These are phyloP conservation scores for Perkinsus olseni DNA, from an alignment of 169 alveolate species.

Conservation along the genomic window DNA sequence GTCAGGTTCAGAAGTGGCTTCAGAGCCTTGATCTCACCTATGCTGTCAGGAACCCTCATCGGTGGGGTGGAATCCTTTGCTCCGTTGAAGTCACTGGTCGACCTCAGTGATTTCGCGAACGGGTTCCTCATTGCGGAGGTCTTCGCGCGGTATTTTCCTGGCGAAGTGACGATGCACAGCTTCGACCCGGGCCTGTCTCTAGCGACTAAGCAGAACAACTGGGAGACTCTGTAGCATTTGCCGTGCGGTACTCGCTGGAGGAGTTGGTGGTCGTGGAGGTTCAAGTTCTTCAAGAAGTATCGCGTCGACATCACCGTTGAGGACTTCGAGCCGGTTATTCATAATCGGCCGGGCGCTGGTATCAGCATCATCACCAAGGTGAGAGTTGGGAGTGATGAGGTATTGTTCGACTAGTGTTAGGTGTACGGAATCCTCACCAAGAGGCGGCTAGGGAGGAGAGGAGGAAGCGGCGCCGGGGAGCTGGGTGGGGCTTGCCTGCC, in stretches of 20 bases:
- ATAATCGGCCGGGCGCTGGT: constrained; percentile 44
- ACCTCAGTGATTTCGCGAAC: constrained; percentile 24
- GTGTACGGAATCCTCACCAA: not conserved
- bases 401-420: no score
- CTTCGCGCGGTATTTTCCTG: constrained; percentile 20
- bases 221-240: constrained; percentile 15
- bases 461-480: not conserved
- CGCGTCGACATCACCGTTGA: constrained; percentile 7
- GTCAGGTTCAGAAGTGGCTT: constrained; percentile 6
- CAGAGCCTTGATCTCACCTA: constrained; percentile 3
- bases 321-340: constrained; percentile 53
- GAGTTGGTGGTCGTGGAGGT: not conserved
- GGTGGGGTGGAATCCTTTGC: not conserved
- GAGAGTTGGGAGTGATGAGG: not conserved
- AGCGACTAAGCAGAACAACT: constrained; percentile 21
- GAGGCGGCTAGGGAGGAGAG: not conserved
- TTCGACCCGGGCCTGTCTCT: constrained; percentile 25
- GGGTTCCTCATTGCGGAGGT: constrained; percentile 36
- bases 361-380: not conserved
- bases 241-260: not conserved
- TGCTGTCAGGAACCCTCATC: constrained; percentile 2
- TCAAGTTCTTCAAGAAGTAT: constrained; percentile 19
- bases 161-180: constrained; percentile 25
- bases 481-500: not conserved
- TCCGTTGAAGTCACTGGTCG: not conserved